Conservation (phyloP, 225 moss, liverwort and hornwort genomes). For the Thuidium tamariscinum region DNA sequence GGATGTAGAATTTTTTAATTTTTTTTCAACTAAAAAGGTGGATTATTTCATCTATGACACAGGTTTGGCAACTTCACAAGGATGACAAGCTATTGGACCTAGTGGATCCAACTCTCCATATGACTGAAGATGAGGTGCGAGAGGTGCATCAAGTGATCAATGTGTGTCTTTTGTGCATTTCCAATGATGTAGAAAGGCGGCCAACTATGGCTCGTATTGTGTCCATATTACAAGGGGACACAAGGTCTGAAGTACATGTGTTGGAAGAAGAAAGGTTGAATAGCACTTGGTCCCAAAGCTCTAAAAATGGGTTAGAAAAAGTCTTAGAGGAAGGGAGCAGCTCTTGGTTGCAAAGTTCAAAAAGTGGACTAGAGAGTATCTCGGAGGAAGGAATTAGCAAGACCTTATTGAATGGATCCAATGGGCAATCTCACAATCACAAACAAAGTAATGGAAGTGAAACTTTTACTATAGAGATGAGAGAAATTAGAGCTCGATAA, state of each 20-base stretch:
- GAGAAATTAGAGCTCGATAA: not conserved
- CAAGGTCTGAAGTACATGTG: not conserved
- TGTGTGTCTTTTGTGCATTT: not conserved
- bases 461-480: not conserved
- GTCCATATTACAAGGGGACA: not conserved
- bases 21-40: not conserved
- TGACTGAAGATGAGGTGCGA: not conserved
- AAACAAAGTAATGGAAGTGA: not conserved
- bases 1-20: not conserved
- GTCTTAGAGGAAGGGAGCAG: not conserved
- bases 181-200: not conserved
- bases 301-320: not conserved
- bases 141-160: not conserved
- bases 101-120: not conserved
- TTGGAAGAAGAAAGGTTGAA: not conserved
- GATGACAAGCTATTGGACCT: not conserved
- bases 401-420: not conserved
- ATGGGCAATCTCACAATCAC: accelerated
- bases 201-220: not conserved
- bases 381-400: not conserved
- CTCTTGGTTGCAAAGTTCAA: not conserved
- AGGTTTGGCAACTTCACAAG: not conserved
- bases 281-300: not conserved
- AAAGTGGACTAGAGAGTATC: accelerated
- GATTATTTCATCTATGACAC: not conserved